phyloP scores from a whole-genome alignment of 2,329 filamentous ascomycete species.

The Ascosphaera aggregata region DNA sequence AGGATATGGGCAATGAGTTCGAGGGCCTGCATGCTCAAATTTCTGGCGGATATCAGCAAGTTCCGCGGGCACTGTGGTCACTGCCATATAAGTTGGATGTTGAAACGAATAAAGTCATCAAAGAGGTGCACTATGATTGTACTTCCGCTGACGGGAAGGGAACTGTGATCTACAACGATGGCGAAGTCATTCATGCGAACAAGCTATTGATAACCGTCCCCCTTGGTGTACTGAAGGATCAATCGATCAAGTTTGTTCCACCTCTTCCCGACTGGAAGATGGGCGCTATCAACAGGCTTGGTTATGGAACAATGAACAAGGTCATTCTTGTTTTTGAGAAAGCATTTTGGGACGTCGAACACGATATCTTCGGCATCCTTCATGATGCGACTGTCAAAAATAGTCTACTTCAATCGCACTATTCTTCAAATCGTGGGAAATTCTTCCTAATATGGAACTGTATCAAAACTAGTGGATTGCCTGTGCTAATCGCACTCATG shows the following conservation, averaged over 20 bases:
- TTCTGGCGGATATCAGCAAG: conserved; percentile 77
- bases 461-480: conserved; percentile 67
- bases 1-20: conserved; percentile 94
- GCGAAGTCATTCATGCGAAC: conserved; percentile 58
- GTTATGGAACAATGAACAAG: conserved; percentile 89
- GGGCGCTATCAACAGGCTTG: conserved; percentile 58
- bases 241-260: conserved; percentile 60
- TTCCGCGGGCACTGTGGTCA: conserved; percentile 66
- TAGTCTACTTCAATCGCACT: conserved; percentile 59
- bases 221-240: conserved; percentile 71
- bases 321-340: conserved; percentile 74
- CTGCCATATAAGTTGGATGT: conserved; percentile 58
- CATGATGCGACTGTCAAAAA: conserved; percentile 45
- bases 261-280: conserved; percentile 71
- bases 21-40: conserved; percentile 88
- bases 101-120: conserved; percentile 47
- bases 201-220: conserved; percentile 77
- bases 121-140: conserved; percentile 41
- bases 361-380: conserved; percentile 86
- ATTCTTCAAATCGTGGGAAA: conserved; percentile 55
- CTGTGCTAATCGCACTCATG: conserved; percentile 79
- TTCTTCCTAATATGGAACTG: conserved; percentile 99
- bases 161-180: conserved; percentile 52
- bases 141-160: conserved; percentile 25
- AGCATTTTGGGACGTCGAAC: conserved; percentile 71